Evolutionary conservation across 495 filamentous ascomycete genomes (phyloP).

Genomic region (Oleoguttula mirabilis): DNA sequence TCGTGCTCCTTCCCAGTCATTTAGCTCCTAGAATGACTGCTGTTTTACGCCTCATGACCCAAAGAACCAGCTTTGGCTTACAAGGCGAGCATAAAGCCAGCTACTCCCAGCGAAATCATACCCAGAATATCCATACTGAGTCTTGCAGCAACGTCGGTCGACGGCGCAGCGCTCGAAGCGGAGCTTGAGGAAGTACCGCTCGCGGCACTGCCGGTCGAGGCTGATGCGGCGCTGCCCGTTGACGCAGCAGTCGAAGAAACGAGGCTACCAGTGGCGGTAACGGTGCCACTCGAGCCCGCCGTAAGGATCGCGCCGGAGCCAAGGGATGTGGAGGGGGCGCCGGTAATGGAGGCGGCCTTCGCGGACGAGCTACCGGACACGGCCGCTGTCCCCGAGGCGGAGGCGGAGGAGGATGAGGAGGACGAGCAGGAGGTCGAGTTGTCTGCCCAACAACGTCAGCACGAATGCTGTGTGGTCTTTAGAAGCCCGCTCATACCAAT

Average conservation of each 20-base stretch:
- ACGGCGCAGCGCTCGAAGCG: neutral
- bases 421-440: constrained; percentile 6
- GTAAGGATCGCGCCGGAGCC: neutral
- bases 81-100: neutral
- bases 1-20: neutral
- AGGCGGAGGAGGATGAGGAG: neutral
- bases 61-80: neutral
- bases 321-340: no score
- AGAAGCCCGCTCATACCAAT: constrained; percentile 21
- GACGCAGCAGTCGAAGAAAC: neutral
- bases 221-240: neutral
- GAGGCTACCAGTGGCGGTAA: neutral
- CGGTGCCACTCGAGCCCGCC: neutral
- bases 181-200: neutral
- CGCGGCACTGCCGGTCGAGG: neutral
- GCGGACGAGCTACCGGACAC: no score
- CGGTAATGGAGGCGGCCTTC: no score
- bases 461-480: neutral
- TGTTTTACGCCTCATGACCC: no score
- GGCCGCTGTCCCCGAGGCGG: neutral
- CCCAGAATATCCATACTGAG: neutral
- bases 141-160: neutral
- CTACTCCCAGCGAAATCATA: neutral
- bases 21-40: neutral
- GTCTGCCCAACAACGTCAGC: neutral